Evolutionary conservation across 2,329 filamentous ascomycete genomes (phyloP).

Genomic region (Colletotrichum gigasporum): DNA sequence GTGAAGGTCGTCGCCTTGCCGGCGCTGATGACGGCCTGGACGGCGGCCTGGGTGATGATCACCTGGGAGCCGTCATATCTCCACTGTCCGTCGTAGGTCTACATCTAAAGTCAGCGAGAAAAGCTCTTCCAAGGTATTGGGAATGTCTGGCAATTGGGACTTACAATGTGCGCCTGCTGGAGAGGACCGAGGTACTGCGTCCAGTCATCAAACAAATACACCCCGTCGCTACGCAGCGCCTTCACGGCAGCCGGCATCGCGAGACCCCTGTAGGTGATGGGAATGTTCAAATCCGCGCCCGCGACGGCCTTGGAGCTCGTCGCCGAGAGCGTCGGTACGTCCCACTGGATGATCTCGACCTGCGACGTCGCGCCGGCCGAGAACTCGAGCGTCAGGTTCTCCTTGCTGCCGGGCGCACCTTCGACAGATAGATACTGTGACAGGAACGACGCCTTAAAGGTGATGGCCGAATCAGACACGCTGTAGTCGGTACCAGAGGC

Average conservation of each 20-base stretch:
- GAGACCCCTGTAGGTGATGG: slow-evolving; percentile 61
- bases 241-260: slow-evolving; percentile 60
- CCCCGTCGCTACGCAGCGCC: slow-evolving; percentile 57
- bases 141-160: slow-evolving; percentile 7
- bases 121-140: no score
- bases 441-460: slow-evolving; percentile 58
- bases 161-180: slow-evolving; percentile 55
- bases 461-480: slow-evolving; percentile 53
- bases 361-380: slow-evolving; percentile 56
- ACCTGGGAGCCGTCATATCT: slow-evolving; percentile 57
- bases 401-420: slow-evolving; percentile 54
- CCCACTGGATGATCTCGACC: slow-evolving; percentile 63
- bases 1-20: slow-evolving; percentile 57
- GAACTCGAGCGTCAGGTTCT: slow-evolving; percentile 62
- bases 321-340: slow-evolving; percentile 49
- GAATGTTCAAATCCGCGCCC: slow-evolving; percentile 54
- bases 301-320: slow-evolving; percentile 27
- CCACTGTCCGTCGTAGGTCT: slow-evolving; percentile 61
- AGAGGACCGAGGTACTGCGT: slow-evolving; percentile 62
- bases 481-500: slow-evolving; percentile 54
- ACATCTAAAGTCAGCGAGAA: slow-evolving; percentile 2
- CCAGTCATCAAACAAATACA: slow-evolving; percentile 64
- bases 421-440: slow-evolving; percentile 51
- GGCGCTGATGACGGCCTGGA: slow-evolving; percentile 56
- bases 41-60: slow-evolving; percentile 53